Percentiles rank a stretch among this genome's conserved stretches.
These are phyloP conservation scores for Dorcoceras hygrometricum DNA, from an alignment of 257 asterid species.

Conservation along the genomic window DNA sequence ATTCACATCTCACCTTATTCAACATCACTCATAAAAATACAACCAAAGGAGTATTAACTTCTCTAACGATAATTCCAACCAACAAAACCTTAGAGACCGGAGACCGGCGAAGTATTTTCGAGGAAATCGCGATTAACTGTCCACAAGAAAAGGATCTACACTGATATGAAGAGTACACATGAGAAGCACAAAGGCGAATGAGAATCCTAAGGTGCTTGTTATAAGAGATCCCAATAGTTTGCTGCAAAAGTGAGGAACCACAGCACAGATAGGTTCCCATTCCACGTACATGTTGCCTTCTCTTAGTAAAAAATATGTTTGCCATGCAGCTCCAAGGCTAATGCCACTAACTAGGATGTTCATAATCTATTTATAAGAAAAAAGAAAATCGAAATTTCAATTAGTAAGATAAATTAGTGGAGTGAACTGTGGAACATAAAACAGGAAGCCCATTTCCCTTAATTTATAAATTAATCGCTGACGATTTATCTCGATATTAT, in stretches of 20 bases:
- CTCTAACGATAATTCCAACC: no score
- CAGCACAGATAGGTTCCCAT: constrained; percentile 33
- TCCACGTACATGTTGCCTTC: constrained; percentile 23
- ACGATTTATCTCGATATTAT: no score
- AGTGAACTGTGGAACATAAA: no score
- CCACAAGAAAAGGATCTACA: constrained; percentile 27
- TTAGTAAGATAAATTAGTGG: no score
- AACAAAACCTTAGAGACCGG: no score
- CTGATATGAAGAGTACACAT: constrained; percentile 28
- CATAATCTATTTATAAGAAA: constrained; percentile 19
- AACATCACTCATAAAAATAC: no score
- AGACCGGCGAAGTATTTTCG: no score
- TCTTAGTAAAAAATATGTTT: constrained; percentile 18
- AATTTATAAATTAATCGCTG: no score
- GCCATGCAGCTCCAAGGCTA: constrained; percentile 40
- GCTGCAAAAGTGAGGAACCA: constrained; percentile 28
- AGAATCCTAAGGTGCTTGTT: constrained; percentile 28
- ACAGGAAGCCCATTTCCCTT: no score
- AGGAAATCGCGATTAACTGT: neutral
- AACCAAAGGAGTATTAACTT: no score
- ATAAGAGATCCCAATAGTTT: constrained; percentile 24
- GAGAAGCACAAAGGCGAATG: constrained; percentile 16
- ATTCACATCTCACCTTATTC: no score
- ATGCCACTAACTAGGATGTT: constrained; percentile 14
- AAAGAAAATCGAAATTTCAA: no score